Conservation (phyloP, 176 grass and related monocot species). For the Panicum miliaceum region DNA sequence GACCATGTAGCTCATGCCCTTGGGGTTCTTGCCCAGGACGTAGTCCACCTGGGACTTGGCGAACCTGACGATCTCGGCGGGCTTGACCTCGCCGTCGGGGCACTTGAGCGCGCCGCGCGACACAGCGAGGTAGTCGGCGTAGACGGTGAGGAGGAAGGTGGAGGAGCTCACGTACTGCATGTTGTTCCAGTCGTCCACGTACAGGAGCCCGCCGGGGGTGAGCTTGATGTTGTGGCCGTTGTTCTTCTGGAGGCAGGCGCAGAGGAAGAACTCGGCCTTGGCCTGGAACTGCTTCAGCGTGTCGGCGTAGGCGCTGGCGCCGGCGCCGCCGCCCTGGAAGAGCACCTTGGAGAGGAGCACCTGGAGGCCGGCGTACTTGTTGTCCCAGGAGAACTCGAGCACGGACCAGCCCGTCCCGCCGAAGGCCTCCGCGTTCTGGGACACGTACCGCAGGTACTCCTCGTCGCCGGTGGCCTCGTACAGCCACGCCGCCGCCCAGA, state of each 20-base stretch:
- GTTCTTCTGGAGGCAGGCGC: slow-evolving; percentile 93
- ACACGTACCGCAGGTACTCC: slow-evolving; percentile 69
- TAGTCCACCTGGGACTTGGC: slow-evolving; percentile 79
- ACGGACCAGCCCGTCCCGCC: slow-evolving; percentile 86
- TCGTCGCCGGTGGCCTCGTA: slow-evolving; percentile 76
- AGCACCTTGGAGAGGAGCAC: slow-evolving; percentile 84
- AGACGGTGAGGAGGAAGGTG: slow-evolving; percentile 77
- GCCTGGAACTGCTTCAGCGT: slow-evolving; percentile 81
- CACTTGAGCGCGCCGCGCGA: slow-evolving; percentile 55
- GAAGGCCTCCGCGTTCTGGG: slow-evolving; percentile 58
- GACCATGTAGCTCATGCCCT: slow-evolving; percentile 85
- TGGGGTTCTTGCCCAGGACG: slow-evolving; percentile 85
- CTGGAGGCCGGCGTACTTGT: slow-evolving; percentile 93
- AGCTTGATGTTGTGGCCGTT: slow-evolving; percentile 61
- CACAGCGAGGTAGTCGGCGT: slow-evolving; percentile 66
- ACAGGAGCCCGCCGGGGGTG: slow-evolving; percentile 76
- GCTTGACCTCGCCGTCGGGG: slow-evolving; percentile 68
- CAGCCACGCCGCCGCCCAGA: slow-evolving; percentile 90
- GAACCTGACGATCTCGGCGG: slow-evolving; percentile 59
- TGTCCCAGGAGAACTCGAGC: slow-evolving; percentile 93
- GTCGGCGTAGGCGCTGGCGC: slow-evolving; percentile 18
- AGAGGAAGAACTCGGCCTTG: slow-evolving; percentile 97
- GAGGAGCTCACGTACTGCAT: slow-evolving; percentile 83
- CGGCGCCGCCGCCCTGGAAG: slow-evolving; percentile 38
- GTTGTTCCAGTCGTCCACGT: slow-evolving; percentile 88